These are phyloP conservation scores for Lecanosticta acicola DNA, from an alignment of 2,329 filamentous ascomycete genomes.

Conservation along the genomic window DNA sequence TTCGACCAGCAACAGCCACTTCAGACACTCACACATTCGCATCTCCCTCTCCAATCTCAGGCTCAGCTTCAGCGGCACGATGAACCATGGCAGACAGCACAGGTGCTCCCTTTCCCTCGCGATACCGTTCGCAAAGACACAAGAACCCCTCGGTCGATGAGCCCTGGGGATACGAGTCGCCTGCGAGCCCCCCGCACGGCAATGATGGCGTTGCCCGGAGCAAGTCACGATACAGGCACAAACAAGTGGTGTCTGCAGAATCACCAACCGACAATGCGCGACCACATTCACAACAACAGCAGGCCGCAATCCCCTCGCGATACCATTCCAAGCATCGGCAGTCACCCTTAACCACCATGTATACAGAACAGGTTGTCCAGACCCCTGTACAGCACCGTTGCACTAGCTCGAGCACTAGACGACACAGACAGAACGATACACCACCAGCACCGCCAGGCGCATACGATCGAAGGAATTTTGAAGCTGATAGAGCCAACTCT, in stretches of 20 bases:
- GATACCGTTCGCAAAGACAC: slow-evolving; percentile 19
- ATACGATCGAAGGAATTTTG: slow-evolving; percentile 4
- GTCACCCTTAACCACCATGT: slow-evolving; percentile 13
- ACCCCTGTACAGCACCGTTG: slow-evolving; percentile 10
- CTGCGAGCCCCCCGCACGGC: slow-evolving; percentile 12
- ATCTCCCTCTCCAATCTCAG: neutral
- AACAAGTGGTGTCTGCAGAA: slow-evolving; percentile 13
- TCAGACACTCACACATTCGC: too few species aligned
- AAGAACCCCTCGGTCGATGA: slow-evolving; percentile 13
- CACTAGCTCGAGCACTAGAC: slow-evolving; percentile 8
- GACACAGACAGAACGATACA: slow-evolving; percentile 1
- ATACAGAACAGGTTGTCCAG: slow-evolving; percentile 15
- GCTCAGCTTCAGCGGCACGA: slow-evolving; percentile 1
- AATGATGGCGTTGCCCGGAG: slow-evolving; percentile 24
- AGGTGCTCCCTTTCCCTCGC: slow-evolving; percentile 13
- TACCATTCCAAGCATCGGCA: slow-evolving; percentile 19
- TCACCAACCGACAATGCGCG: slow-evolving; percentile 9
- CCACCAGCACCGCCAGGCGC: slow-evolving; percentile 12
- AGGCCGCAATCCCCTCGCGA: slow-evolving; percentile 13
- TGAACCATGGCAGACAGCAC: slow-evolving; percentile 17
- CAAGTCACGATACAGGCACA: slow-evolving; percentile 30
- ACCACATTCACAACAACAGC: slow-evolving; percentile 11
- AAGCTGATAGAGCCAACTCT: neutral
- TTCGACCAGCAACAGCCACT: neutral
- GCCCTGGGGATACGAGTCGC: slow-evolving; percentile 3